Evolutionary conservation across 768 basidiomycete genomes (phyloP), one percentile per base, ranked within the genome.

Genomic region (Nevesoporus exiguus): DNA sequence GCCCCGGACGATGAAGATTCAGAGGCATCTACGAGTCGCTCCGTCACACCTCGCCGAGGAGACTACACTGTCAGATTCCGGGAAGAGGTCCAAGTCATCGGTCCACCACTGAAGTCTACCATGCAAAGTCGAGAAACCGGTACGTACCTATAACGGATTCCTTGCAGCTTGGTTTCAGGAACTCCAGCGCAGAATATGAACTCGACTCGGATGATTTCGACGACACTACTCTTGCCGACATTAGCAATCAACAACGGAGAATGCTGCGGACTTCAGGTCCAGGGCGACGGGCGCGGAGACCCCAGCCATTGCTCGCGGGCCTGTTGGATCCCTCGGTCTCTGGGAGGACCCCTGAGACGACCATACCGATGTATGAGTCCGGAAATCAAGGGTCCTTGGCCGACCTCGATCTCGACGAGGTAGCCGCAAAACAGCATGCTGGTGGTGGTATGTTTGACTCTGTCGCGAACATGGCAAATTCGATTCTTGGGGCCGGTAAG

Each of bases 391-490:
- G 60, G 7, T 54, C 61, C 24, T 67, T 65, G 24, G 36, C 52
- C n/a, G 42, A 61, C 42, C 40, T 64, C 8, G 78, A 93, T 73
- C 68, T 94, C 64, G 81, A 94, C 53, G 85, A 86, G 56, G 71
- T 95, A 29, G 82, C 85, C 40, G 77, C 79, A 21, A 87, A 87
- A 67, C 75, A 77, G 42, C 76, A 72, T 36, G 80, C 84, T 0
- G 88, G 90, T 42, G 90, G 91, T 21, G 84, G 85, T 0, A 71
- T 93, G 75, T 10, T 92, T 1, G 85, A 90, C 64, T 92, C 90
- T 8, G 79, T 91, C 54, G 88, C 90, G 21, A 90, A 95, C 68
- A 97, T 97, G 96, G 90, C 93, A 21, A 98, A 98, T 67, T 93
- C 91, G 2, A 97, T 98, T 31, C 74, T 98, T 14, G 95, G 95